Evolutionary conservation across 75 land plant species (phyloP).

Genomic region (Azolla pinnata): DNA sequence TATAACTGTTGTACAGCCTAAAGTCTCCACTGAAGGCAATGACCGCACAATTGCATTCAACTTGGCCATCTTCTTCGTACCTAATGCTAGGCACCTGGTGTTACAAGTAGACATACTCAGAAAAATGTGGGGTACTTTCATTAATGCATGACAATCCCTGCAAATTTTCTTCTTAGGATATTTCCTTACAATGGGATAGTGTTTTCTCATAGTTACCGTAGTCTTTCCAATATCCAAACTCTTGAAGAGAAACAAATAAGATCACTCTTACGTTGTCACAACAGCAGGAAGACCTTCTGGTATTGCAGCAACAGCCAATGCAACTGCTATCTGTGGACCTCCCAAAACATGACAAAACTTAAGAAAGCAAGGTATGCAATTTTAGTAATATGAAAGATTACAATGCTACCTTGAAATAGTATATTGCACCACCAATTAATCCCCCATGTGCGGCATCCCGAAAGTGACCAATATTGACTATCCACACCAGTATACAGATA

Average conservation of each 20-base stretch:
- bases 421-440: constrained; percentile 84
- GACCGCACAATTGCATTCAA: constrained; percentile 94
- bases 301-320: constrained; percentile 98
- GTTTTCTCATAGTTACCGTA: background rate
- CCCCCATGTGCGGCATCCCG: constrained; percentile 97
- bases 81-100: constrained; percentile 97
- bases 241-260: background rate
- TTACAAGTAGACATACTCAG: too few relatives aligned
- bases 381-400: background rate
- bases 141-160: too few relatives aligned
- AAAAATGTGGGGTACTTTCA: too few relatives aligned
- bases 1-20: constrained; percentile 98
- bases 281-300: constrained; percentile 99
- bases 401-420: constrained; percentile 97
- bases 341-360: background rate
- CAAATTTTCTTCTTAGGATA: too few relatives aligned
- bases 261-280: constrained; percentile 95
- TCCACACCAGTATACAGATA: constrained; percentile 89
- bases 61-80: constrained; percentile 95
- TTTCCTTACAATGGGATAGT: too few relatives aligned
- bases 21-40: constrained; percentile 91
- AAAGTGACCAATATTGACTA: constrained; percentile 98
- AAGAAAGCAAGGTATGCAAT: background rate
- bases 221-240: background rate
- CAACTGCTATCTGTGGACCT: constrained; percentile 80